A percentile compares a stretch with the other conserved stretches of the same genome.
Conservation (phyloP, 176 grass and related monocot genomes). For the Oryza coarctata region DNA sequence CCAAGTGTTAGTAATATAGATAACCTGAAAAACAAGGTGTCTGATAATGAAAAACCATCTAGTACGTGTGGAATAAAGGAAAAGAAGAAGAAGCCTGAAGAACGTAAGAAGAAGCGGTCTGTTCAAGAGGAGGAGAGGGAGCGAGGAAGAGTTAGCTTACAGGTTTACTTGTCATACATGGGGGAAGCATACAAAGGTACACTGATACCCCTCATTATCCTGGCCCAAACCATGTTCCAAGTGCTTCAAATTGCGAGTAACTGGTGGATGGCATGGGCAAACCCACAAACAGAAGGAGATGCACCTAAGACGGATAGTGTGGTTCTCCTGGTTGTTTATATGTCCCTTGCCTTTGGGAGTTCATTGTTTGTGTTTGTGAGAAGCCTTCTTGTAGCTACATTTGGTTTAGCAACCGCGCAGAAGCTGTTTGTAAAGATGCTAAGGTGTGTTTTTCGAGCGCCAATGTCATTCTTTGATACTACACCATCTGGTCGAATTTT, state of each 20-base stretch:
- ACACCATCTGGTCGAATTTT: slow-evolving; percentile 91
- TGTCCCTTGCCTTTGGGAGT: slow-evolving; percentile 93
- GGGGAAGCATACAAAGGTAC: slow-evolving; percentile 85
- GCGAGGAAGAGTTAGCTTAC: slow-evolving; percentile 83
- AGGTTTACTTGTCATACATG: slow-evolving; percentile 98
- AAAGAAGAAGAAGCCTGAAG: slow-evolving; percentile 45
- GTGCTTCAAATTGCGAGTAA: slow-evolving; percentile 96
- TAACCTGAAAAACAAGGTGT: slow-evolving; percentile 65
- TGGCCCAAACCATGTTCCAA: slow-evolving; percentile 85
- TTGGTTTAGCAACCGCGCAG: slow-evolving; percentile 94
- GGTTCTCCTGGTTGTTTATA: slow-evolving; percentile 89
- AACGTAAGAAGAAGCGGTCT: slow-evolving; percentile 53
- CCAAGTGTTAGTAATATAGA: slow-evolving; percentile 76
- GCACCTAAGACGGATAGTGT: slow-evolving; percentile 70
- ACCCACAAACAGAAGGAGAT: slow-evolving; percentile 84
- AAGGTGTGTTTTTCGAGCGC: slow-evolving; percentile 81
- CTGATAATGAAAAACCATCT: slow-evolving; percentile 62
- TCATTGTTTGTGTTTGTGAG: slow-evolving; percentile 95
- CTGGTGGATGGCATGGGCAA: slow-evolving; percentile 99
- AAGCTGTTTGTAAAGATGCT: slow-evolving; percentile 94
- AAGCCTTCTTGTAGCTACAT: slow-evolving; percentile 95
- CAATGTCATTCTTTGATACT: slow-evolving; percentile 98
- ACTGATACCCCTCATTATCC: slow-evolving; percentile 88
- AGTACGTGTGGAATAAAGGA: slow-evolving; percentile 58
- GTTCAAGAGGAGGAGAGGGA: slow-evolving; percentile 92